Percentiles rank a stretch among this genome's conserved stretches.
These are phyloP conservation scores for Lyophyllum shimeji DNA, from an alignment of 768 basidiomycete species.

Conservation along the genomic window DNA sequence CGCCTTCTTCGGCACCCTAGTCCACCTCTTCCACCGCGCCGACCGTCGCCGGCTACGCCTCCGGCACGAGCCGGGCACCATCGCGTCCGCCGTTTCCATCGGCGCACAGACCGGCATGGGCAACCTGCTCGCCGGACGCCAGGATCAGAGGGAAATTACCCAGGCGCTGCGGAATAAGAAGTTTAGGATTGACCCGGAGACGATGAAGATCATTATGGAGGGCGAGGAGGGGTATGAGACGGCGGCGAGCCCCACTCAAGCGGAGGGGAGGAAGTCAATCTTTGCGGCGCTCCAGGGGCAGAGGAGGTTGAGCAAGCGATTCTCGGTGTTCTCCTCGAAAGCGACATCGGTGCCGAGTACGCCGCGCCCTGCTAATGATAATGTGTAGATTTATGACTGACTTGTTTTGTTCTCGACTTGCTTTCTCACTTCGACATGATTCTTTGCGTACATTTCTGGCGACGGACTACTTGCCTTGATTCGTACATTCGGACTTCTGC, in stretches of 20 bases:
- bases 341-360: constrained; percentile 7
- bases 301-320: constrained; percentile 1
- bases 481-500: neutral
- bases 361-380: neutral
- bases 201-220: constrained; percentile 54
- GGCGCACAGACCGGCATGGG: constrained; percentile 51
- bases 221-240: constrained; percentile 48
- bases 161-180: constrained; percentile 41
- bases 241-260: constrained; percentile 36
- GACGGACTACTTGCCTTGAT: neutral
- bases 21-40: constrained; percentile 46
- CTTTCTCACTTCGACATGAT: neutral
- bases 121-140: constrained; percentile 40
- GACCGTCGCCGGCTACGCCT: constrained; percentile 45
- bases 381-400: neutral
- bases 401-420: too few relatives aligned
- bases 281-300: constrained; percentile 32
- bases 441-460: neutral
- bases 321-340: constrained; percentile 8
- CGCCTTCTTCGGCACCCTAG: constrained; percentile 39
- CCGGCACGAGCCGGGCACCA: constrained; percentile 50
- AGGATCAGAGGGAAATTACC: constrained; percentile 38
- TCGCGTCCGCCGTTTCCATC: constrained; percentile 56
- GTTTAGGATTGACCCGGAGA: constrained; percentile 49
- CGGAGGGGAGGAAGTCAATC: constrained; percentile 29